Conservation (phyloP, 2,329 filamentous ascomycete genomes). For the Gaeumannomyces sp. region DNA sequence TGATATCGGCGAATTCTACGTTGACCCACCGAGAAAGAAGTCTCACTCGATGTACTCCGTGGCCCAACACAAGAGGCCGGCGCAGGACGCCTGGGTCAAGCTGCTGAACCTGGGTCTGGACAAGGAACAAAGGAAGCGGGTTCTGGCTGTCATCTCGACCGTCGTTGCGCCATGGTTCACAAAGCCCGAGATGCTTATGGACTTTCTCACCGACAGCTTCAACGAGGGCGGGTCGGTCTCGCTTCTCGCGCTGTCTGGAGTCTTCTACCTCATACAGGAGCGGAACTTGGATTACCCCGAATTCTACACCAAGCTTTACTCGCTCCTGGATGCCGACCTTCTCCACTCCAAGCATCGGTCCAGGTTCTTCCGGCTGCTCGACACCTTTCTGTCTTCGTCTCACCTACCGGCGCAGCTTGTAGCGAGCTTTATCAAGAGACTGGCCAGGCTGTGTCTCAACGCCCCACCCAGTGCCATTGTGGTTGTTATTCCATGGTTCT, state of each 20-base stretch:
- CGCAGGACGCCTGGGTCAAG: constrained; percentile 81
- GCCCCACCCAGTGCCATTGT: constrained; percentile 88
- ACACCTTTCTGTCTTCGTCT: constrained; percentile 83
- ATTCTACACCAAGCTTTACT: constrained; percentile 93
- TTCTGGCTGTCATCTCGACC: constrained; percentile 69
- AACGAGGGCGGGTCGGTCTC: constrained; percentile 80
- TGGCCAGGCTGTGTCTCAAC: constrained; percentile 76
- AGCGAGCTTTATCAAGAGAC: constrained; percentile 93
- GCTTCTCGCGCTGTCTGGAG: constrained; percentile 79
- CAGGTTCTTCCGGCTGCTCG: constrained; percentile 81
- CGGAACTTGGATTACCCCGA: constrained; percentile 93
- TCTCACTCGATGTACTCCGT: constrained; percentile 60
- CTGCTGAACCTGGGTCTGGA: constrained; percentile 62
- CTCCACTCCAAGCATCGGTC: constrained; percentile 93
- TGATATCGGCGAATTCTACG: constrained; percentile 64
- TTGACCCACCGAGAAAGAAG: constrained; percentile 56
- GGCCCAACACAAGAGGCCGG: constrained; percentile 67
- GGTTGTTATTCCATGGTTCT: constrained; percentile 83
- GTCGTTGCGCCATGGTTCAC: constrained; percentile 85
- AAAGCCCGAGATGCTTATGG: constrained; percentile 83
- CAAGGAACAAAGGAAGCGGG: constrained; percentile 69
- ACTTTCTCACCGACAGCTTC: constrained; percentile 95
- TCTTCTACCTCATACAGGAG: constrained; percentile 90
- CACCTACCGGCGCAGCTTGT: constrained; percentile 88
- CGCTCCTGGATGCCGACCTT: constrained; percentile 75